A percentile compares a stretch with the other conserved stretches of the same genome.
Evolutionary conservation across 2,329 filamentous ascomycete genomes (phyloP).

Genomic region (Colletotrichum sp.): DNA sequence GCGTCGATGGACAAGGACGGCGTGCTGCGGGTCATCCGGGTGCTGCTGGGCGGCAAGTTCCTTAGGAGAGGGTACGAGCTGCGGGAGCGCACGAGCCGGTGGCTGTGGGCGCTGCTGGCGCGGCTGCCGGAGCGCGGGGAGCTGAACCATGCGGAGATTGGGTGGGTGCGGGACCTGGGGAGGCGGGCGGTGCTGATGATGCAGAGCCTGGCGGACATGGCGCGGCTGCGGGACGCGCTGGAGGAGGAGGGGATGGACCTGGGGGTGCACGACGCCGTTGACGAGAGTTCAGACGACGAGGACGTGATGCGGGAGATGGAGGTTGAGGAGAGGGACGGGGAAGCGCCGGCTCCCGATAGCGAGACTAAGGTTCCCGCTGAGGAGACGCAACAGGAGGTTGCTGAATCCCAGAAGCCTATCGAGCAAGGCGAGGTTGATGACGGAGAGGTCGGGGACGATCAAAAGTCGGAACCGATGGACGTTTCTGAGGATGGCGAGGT

Average conservation of each 20-base stretch:
- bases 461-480: conserved; percentile 46
- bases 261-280: conserved; percentile 50
- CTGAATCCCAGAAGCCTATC: background rate
- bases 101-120: conserved; percentile 86
- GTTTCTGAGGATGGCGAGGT: conserved; percentile 44
- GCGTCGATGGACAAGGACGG: conserved; percentile 70
- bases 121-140: conserved; percentile 76
- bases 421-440: background rate
- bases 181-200: conserved; percentile 73
- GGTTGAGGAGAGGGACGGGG: conserved; percentile 32
- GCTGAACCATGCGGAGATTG: conserved; percentile 77
- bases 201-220: conserved; percentile 58
- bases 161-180: conserved; percentile 78
- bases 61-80: conserved; percentile 65
- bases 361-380: background rate
- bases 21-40: conserved; percentile 69
- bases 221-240: conserved; percentile 48
- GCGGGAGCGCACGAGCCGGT: conserved; percentile 73
- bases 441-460: conserved; percentile 20
- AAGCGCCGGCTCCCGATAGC: background rate
- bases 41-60: conserved; percentile 70
- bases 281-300: conserved; percentile 45
- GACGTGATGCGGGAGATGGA: conserved; percentile 40
- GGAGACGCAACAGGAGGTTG: background rate
- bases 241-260: conserved; percentile 42